Conservation (phyloP, 441 rosid genomes). For the Adansonia madagascariensis region DNA sequence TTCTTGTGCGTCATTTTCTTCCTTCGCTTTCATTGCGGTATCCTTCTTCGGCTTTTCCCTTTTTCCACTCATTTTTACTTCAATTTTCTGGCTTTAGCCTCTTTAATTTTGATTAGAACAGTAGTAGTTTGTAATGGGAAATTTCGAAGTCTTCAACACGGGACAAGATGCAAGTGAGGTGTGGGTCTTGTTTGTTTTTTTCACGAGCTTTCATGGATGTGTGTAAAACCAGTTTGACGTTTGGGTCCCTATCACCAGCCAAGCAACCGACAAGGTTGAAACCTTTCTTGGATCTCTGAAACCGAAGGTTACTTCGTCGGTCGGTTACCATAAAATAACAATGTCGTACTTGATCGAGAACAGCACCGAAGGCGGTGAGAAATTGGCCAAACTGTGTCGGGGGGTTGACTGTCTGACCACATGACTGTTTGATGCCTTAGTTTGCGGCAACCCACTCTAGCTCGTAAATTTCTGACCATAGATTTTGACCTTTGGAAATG, state of each 20-base stretch:
- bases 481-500: neutral
- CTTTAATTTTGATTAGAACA: slow-evolving; percentile 27
- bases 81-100: neutral
- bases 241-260: neutral
- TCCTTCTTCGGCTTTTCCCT: neutral
- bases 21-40: neutral
- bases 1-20: neutral
- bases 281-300: slow-evolving; percentile 18
- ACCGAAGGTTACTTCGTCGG: slow-evolving; percentile 15
- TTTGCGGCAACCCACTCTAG: slow-evolving; percentile 16
- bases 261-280: neutral
- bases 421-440: neutral
- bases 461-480: slow-evolving; percentile 15
- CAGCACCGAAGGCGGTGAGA: neutral
- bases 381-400: neutral
- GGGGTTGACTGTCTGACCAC: slow-evolving; percentile 23
- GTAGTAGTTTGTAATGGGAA: slow-evolving; percentile 32
- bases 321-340: neutral
- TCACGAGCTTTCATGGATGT: neutral
- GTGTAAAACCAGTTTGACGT: neutral
- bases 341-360: slow-evolving; percentile 11
- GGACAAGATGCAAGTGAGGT: slow-evolving; percentile 50
- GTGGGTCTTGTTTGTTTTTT: slow-evolving; percentile 38
- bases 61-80: neutral
- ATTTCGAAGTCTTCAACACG: slow-evolving; percentile 38